A percentile compares a stretch with the other conserved stretches of the same genome.
Conservation (phyloP, 2,329 filamentous ascomycete genomes). For the Diaporthe ilicicola region DNA sequence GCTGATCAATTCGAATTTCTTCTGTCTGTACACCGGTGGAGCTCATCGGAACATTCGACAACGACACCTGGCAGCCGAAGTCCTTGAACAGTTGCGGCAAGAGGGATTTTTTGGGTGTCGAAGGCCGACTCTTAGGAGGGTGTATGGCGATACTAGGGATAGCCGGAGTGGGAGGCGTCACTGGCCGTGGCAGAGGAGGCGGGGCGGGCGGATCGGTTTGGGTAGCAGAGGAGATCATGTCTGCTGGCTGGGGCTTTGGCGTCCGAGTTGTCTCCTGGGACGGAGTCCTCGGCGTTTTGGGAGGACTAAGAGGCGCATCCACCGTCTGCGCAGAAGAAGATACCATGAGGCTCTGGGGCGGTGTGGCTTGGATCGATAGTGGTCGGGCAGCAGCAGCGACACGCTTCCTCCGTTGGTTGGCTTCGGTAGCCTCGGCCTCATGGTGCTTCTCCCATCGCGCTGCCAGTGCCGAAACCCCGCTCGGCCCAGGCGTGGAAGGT, state of each 20-base stretch:
- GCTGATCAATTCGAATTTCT: constrained; percentile 84
- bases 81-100: constrained; percentile 86
- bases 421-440: constrained; percentile 65
- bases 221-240: constrained; percentile 65
- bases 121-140: constrained; percentile 84
- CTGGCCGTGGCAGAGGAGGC: constrained; percentile 40
- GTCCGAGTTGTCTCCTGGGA: constrained; percentile 51
- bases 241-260: constrained; percentile 42
- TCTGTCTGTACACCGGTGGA: constrained; percentile 81
- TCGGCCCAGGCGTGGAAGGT: constrained; percentile 53
- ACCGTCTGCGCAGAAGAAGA: constrained; percentile 71
- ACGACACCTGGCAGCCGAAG: constrained; percentile 80
- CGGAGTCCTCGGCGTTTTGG: constrained; percentile 68
- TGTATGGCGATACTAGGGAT: constrained; percentile 93
- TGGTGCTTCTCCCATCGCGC: constrained; percentile 48
- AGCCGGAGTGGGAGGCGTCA: constrained; percentile 49
- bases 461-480: constrained; percentile 38
- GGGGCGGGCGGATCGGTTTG: constrained; percentile 65
- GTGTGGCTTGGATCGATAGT: constrained; percentile 55
- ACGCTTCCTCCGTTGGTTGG: constrained; percentile 77
- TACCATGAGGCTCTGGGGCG: constrained; percentile 61
- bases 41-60: constrained; percentile 59
- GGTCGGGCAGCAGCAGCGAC: constrained; percentile 61
- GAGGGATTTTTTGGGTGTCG: constrained; percentile 76
- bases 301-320: constrained; percentile 70